Base-by-base conservation (phyloP, 2,329 filamentous ascomycete species). In the Stagonosporopsis tanaceti region DNA sequence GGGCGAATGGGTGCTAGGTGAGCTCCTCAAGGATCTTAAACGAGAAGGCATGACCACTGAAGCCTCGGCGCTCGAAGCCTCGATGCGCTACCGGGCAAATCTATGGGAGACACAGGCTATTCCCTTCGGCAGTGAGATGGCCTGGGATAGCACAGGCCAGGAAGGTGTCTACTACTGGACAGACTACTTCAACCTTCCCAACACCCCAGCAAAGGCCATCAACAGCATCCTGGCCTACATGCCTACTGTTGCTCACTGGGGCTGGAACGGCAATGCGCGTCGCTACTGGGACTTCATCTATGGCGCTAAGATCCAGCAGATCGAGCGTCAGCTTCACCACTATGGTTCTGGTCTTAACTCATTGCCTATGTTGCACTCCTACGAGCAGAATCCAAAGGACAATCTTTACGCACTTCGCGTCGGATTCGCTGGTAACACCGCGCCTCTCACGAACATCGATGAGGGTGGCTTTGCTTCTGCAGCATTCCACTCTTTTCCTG, bases 91-190 rank as follows among this genome's bases (percentile, higher is more conserved):
- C 3, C 79, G 85, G 1, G 82, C 84, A 1, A 59, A 76, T 3
- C 64, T 73, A 1, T 88, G 85, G 85, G 69, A 82, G n/a, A 73
- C 72, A 0, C 72, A 82, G 48, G 76, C 78, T 7, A 81, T 84
- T 5, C 85, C 85, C 0, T 88, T 81, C 58, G 85, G 84, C 0
- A 86, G 83, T 47, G 85, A 87, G 67, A 85, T 85, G 83, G 81
- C 84, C 0, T 88, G 85, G 85, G 85, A 88, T 55, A 86, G 82
- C 0, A 87, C 85, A 0, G 85, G 84, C 0, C 85, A 88, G 60
- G 85, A 88, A 66, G 85, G 85, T 0, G 82, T 87, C 0, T 87
- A 85, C 57, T 84, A 84, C 57, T 87, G 85, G 84, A 76, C 80
- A 6, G 81, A 79, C 32, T 81, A 85, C 64, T 87, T 87, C 65